phyloP scores from a whole-genome alignment of 1,139 yeast species.

The Yamadazyma dendronema region DNA sequence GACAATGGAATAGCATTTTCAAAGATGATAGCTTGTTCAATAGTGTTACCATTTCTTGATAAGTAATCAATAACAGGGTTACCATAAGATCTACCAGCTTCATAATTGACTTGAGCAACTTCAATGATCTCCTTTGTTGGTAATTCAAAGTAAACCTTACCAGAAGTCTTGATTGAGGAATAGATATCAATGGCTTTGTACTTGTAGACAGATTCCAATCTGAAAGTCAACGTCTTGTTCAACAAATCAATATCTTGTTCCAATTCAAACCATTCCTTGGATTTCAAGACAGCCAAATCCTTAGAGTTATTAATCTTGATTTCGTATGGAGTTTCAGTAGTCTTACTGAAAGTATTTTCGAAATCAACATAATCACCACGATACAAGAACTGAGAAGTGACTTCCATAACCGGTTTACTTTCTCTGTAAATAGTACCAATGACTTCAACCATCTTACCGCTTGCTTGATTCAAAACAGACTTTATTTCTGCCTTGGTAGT shows the following conservation, averaged over 20 bases:
- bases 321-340: conserved; percentile 84
- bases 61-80: conserved; percentile 96
- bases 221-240: conserved; percentile 80
- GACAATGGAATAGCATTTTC: conserved; percentile 90
- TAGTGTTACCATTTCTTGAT: conserved; percentile 85
- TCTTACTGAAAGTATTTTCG: conserved; percentile 89
- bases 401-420: conserved; percentile 84
- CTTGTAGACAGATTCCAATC: conserved; percentile 81
- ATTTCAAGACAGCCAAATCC: conserved; percentile 89
- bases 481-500: conserved; percentile 79
- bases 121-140: conserved; percentile 90
- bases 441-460: conserved; percentile 96
- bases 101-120: conserved; percentile 84
- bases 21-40: conserved; percentile 89
- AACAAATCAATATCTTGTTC: conserved; percentile 69
- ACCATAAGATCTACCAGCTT: conserved; percentile 92
- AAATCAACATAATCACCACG: conserved; percentile 88
- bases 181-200: conserved; percentile 75
- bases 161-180: conserved; percentile 79
- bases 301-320: conserved; percentile 69
- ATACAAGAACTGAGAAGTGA: conserved; percentile 92
- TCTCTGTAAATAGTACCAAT: conserved; percentile 84
- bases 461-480: conserved; percentile 85
- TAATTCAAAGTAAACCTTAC: conserved; percentile 82
- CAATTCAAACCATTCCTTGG: conserved; percentile 97